Evolutionary conservation across 768 basidiomycete genomes (phyloP).

Genomic region (Chalciporus chontae): DNA sequence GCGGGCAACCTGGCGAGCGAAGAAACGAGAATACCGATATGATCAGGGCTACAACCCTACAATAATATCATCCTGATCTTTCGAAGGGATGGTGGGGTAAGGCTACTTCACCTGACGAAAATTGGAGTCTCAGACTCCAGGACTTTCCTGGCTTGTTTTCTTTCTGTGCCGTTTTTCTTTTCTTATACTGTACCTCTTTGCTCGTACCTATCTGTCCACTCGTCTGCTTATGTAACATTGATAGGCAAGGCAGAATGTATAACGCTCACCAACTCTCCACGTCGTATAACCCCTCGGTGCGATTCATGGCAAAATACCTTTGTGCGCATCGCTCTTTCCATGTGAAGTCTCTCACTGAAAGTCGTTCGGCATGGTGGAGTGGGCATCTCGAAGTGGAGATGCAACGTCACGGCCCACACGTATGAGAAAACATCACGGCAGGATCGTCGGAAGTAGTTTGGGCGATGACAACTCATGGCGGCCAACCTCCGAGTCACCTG

Average conservation of each 20-base stretch:
- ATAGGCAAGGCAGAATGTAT: neutral
- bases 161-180: neutral
- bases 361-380: neutral
- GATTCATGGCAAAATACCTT: too few species aligned
- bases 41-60: neutral
- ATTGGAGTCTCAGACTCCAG: conserved; percentile 5
- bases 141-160: neutral
- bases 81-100: conserved; percentile 13
- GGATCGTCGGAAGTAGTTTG: too few species aligned
- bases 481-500: too few species aligned
- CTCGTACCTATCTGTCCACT: neutral
- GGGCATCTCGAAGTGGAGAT: neutral
- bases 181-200: neutral
- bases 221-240: neutral
- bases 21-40: conserved; percentile 3
- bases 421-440: too few species aligned
- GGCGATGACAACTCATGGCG: too few species aligned
- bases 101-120: neutral
- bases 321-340: too few species aligned
- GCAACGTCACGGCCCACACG: too few species aligned
- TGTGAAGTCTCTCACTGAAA: too few species aligned
- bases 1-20: neutral
- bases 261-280: too few species aligned
- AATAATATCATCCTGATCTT: conserved; percentile 12
- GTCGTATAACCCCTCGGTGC: too few species aligned